These are phyloP conservation scores for Beta lomatogona DNA, from an alignment of 179 eudicot species.

Conservation along the genomic window DNA sequence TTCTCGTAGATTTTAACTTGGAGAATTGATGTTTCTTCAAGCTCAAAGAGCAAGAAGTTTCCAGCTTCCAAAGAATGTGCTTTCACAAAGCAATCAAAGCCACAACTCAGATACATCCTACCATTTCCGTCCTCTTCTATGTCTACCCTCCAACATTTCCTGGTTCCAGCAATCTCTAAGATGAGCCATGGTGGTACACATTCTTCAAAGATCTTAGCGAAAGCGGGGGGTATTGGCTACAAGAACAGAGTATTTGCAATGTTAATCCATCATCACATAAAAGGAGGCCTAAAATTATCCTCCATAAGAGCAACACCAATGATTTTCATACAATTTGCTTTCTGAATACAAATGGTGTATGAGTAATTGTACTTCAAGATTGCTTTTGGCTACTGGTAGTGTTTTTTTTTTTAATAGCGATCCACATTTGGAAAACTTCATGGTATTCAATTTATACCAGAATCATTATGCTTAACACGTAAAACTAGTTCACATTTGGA, in stretches of 20 bases:
- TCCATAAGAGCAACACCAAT: no score
- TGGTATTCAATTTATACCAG: neutral
- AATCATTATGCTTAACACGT: neutral
- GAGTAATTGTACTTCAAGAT: neutral
- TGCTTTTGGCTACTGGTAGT: neutral
- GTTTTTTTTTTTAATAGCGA: neutral
- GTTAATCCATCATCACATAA: neutral
- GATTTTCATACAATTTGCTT: neutral
- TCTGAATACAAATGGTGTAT: neutral
- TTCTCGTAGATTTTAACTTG: conserved; percentile 30
- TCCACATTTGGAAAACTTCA: neutral
- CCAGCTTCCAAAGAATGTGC: conserved; percentile 29
- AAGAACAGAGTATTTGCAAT: neutral
- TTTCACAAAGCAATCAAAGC: conserved; percentile 29
- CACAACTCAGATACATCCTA: conserved; percentile 20
- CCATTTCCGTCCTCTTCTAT: conserved; percentile 20
- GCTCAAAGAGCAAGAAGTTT: conserved; percentile 27
- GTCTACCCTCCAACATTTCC: conserved; percentile 38
- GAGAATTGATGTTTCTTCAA: conserved; percentile 22
- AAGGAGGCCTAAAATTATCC: neutral
- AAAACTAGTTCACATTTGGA: neutral
- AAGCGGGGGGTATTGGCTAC: conserved; percentile 27
- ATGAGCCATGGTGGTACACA: conserved; percentile 30
- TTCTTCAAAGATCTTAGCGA: conserved; percentile 25
- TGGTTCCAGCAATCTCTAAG: conserved; percentile 31